phyloP scores from a whole-genome alignment of 345 rosid genomes.

The Populus pruinosa region DNA sequence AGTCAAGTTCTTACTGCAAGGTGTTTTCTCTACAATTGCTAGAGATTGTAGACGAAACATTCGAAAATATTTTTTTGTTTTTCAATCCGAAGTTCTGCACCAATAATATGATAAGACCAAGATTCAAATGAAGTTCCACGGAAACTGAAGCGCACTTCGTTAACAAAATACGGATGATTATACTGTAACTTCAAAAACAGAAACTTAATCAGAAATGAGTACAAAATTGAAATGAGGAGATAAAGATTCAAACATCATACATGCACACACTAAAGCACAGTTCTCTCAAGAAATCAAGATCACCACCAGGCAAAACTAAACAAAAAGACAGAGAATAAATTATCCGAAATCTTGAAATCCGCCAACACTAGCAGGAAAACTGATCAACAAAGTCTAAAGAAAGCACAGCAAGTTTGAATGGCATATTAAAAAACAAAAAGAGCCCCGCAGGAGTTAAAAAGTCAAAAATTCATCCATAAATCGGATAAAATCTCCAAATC shows the following conservation, averaged over 20 bases:
- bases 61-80: background rate
- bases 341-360: slow-evolving; percentile 2
- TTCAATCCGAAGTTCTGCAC: background rate
- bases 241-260: background rate
- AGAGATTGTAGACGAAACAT: background rate
- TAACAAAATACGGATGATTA: background rate
- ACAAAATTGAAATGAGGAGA: background rate
- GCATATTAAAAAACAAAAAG: background rate
- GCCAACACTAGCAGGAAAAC: background rate
- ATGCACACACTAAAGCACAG: background rate
- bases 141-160: background rate
- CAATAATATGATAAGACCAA: background rate
- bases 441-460: background rate
- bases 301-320: background rate
- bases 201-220: background rate
- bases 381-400: background rate
- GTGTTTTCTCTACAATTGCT: background rate
- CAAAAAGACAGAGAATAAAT: background rate
- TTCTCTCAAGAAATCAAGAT: background rate
- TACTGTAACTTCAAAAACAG: background rate
- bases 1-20: background rate
- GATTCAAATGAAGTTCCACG: background rate
- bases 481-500: background rate
- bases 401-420: background rate
- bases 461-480: background rate